phyloP scores from a whole-genome alignment of 495 filamentous ascomycete species.

The Aspergillus ostianus region DNA sequence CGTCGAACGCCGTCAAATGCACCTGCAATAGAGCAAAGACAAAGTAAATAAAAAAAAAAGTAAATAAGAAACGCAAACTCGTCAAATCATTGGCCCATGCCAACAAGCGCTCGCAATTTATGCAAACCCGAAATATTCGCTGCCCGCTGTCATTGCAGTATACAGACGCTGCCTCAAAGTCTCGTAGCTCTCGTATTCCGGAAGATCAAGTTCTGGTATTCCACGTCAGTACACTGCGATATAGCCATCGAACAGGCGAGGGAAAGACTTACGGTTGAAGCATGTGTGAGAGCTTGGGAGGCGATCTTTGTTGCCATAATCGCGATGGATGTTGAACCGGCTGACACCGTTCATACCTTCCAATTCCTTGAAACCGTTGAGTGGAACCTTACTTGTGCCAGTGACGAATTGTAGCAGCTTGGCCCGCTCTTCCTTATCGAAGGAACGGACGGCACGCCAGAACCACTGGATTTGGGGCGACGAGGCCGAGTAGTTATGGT shows the following conservation, averaged over 20 bases:
- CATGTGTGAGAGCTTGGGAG: slow-evolving; percentile 96
- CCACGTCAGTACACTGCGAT: slow-evolving; percentile 29
- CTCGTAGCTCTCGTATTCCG: slow-evolving; percentile 98
- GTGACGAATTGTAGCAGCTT: slow-evolving; percentile 98
- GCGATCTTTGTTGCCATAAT: slow-evolving; percentile 96
- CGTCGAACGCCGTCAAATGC: slow-evolving; percentile 51
- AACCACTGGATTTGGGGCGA: slow-evolving; percentile 99
- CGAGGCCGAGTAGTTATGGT: slow-evolving; percentile 93
- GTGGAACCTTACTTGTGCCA: slow-evolving; percentile 95
- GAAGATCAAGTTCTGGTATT: slow-evolving; percentile 87
- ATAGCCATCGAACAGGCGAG: background rate
- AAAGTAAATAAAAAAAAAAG: slow-evolving; percentile 10
- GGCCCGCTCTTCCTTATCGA: slow-evolving; percentile 97
- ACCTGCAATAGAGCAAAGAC: slow-evolving; percentile 27
- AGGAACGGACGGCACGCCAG: slow-evolving; percentile 96
- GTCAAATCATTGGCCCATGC: slow-evolving; percentile 1
- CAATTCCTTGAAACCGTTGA: slow-evolving; percentile 98
- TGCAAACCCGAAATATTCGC: slow-evolving; percentile 98
- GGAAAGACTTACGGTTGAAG: slow-evolving; percentile 87
- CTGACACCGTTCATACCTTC: slow-evolving; percentile 99
- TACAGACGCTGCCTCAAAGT: slow-evolving; percentile 80
- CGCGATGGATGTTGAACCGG: slow-evolving; percentile 97
- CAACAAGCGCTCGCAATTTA: slow-evolving; percentile 38
- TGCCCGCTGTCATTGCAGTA: slow-evolving; percentile 91
- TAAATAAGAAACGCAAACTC: background rate